Percentiles rank a stretch among this genome's conserved stretches.
phyloP scores from a whole-genome alignment of 805 yeast species.

The Spencermartinsiella europaea region DNA sequence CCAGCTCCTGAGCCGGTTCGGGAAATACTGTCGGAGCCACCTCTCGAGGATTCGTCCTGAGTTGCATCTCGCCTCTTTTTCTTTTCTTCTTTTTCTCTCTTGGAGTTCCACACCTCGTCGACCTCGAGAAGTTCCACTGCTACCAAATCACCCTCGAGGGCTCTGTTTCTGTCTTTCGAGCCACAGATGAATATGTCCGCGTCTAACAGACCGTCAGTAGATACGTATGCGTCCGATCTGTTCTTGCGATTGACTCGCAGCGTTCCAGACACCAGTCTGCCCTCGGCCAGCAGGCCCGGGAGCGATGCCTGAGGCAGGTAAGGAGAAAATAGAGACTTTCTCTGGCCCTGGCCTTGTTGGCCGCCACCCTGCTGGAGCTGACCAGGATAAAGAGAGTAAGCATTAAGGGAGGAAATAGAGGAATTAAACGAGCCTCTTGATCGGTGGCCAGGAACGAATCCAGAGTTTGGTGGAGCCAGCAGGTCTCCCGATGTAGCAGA shows the following conservation, averaged over 20 bases:
- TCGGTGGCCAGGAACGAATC: constrained; percentile 75
- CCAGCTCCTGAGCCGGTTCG: constrained; percentile 17
- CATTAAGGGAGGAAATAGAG: constrained; percentile 48
- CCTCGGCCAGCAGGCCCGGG: constrained; percentile 84
- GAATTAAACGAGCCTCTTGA: constrained; percentile 57
- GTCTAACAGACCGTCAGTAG: constrained; percentile 91
- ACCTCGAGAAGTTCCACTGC: constrained; percentile 93
- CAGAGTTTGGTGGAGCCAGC: constrained; percentile 13
- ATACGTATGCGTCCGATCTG: constrained; percentile 96
- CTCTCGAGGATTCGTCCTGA: constrained; percentile 33
- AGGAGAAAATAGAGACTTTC: constrained; percentile 83
- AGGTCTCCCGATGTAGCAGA: constrained; percentile 5
- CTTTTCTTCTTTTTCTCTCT: constrained; percentile 94
- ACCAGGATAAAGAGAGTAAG: constrained; percentile 13
- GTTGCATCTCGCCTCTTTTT: constrained; percentile 67
- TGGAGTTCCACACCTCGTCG: constrained; percentile 96
- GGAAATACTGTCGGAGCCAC: constrained; percentile 34
- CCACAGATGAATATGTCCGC: constrained; percentile 98
- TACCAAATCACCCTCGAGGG: constrained; percentile 92
- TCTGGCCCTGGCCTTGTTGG: constrained; percentile 27
- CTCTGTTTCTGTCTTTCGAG: constrained; percentile 95
- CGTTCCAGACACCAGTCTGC: constrained; percentile 86
- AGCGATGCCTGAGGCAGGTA: constrained; percentile 89
- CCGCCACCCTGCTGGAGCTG: background rate
- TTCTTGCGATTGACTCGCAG: constrained; percentile 93